A percentile compares a stretch with the other conserved stretches of the same genome.
Conservation (phyloP, 2,329 filamentous ascomycete genomes). For the Phaeosphaeria sp. region DNA sequence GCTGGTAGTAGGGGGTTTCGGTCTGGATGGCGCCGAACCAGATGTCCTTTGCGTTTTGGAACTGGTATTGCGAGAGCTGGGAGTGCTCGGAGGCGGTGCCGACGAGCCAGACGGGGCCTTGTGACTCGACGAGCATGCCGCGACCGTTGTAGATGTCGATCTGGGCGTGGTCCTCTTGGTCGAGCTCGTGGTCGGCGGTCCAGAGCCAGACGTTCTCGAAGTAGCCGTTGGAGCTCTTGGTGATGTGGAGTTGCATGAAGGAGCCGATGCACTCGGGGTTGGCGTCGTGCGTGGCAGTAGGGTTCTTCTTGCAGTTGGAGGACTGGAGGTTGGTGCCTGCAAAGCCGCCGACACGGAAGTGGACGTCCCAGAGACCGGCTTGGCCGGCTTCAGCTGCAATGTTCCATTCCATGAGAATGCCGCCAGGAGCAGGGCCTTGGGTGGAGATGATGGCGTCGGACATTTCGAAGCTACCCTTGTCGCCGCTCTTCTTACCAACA, state of each 20-base stretch:
- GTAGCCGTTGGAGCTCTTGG: conserved; percentile 69
- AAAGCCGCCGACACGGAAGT: conserved; percentile 88
- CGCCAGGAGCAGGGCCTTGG: conserved; percentile 81
- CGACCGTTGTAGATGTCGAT: conserved; percentile 89
- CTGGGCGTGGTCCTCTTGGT: conserved; percentile 73
- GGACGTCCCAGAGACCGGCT: conserved; percentile 91
- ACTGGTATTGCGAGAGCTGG: conserved; percentile 74
- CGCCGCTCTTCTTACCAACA: conserved; percentile 74
- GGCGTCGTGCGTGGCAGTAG: conserved; percentile 65
- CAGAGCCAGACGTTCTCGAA: conserved; percentile 91
- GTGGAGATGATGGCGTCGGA: conserved; percentile 87
- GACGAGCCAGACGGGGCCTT: conserved; percentile 78
- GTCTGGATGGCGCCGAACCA: conserved; percentile 72
- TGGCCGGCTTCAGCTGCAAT: conserved; percentile 71
- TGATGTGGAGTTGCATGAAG: conserved; percentile 68
- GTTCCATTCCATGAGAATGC: conserved; percentile 93
- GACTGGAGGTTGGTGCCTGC: conserved; percentile 84
- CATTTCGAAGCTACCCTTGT: conserved; percentile 83
- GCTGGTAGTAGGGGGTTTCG: conserved; percentile 76
- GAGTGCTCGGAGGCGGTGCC: conserved; percentile 72
- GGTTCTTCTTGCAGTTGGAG: conserved; percentile 79
- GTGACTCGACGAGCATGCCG: conserved; percentile 79
- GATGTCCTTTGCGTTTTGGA: conserved; percentile 66
- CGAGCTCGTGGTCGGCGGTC: conserved; percentile 90
- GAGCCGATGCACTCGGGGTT: conserved; percentile 75